Conservation (phyloP, 1,284 basidiomycete genomes). For the Trametes sp. region DNA sequence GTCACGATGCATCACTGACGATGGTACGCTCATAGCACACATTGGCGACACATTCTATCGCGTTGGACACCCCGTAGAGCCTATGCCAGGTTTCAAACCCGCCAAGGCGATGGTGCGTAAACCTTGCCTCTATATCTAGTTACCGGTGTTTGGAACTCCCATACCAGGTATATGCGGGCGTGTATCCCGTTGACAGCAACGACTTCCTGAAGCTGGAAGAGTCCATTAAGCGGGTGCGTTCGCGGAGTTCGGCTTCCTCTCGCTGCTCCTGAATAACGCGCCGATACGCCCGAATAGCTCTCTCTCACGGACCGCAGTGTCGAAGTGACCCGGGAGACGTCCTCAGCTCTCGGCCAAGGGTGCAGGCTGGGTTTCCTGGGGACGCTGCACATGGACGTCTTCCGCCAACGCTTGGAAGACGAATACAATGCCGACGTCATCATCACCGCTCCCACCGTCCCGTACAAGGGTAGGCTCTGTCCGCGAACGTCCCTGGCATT, state of each 20-base stretch:
- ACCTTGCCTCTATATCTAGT: conserved; percentile 6
- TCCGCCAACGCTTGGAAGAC: conserved; percentile 95
- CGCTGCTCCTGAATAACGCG: conserved; percentile 8
- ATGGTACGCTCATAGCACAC: conserved; percentile 61
- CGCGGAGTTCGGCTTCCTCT: conserved; percentile 22
- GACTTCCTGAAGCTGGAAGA: conserved; percentile 97
- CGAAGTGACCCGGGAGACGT: conserved; percentile 92
- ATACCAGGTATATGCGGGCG: conserved; percentile 88
- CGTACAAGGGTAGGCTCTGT: conserved; percentile 76
- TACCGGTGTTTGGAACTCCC: conserved; percentile 6
- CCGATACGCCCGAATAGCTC: conserved; percentile 55
- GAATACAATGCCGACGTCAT: conserved; percentile 94
- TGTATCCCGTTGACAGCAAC: conserved; percentile 92
- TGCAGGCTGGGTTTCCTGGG: conserved; percentile 96
- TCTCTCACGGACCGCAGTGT: conserved; percentile 91
- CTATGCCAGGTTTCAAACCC: conserved; percentile 92
- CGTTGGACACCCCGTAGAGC: conserved; percentile 77
- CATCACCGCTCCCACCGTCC: conserved; percentile 92
- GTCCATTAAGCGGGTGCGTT: conserved; percentile 86
- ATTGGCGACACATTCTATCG: conserved; percentile 94
- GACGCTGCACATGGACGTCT: conserved; percentile 97
- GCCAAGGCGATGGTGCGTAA: conserved; percentile 88
- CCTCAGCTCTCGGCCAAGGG: conserved; percentile 94
- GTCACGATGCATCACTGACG: conserved; percentile 16
- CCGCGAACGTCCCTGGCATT: conserved; percentile 10